Percentiles rank a stretch among this genome's conserved stretches.
These are phyloP conservation scores for Lachnellula willkommii DNA, from an alignment of 2,329 filamentous ascomycete species.

Conservation along the genomic window DNA sequence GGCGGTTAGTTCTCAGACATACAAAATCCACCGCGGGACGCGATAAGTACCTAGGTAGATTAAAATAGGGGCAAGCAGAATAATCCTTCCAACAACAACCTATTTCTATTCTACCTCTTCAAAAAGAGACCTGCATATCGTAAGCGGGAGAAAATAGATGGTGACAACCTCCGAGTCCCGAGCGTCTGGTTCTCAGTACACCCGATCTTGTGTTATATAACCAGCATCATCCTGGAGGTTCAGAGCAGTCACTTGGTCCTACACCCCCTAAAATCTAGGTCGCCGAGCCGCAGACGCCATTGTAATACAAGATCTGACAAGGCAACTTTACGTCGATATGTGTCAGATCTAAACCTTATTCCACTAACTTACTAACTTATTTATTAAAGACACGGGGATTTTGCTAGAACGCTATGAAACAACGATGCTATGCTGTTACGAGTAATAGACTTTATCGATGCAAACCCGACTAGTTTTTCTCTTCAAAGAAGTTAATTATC, in stretches of 20 bases:
- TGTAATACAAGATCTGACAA: slow-evolving; percentile 4
- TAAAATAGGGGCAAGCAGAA: neutral
- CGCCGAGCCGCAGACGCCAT: neutral
- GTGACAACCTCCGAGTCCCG: slow-evolving; percentile 1
- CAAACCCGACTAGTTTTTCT: neutral
- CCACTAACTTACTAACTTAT: neutral
- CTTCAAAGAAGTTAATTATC: too few relatives aligned
- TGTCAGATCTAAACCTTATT: neutral
- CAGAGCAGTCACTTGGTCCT: neutral
- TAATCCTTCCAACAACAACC: neutral
- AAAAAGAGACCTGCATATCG: neutral
- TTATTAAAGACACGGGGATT: neutral
- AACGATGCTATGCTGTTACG: neutral
- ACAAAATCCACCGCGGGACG: too few relatives aligned
- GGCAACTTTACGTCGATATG: neutral
- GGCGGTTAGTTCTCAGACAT: neutral
- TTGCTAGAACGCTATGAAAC: neutral
- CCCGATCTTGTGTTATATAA: slow-evolving; percentile 9
- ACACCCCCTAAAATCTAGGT: neutral
- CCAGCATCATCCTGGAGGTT: slow-evolving; percentile 7
- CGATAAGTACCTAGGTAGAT: too few relatives aligned
- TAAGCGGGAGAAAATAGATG: neutral
- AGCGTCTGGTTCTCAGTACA: slow-evolving; percentile 2
- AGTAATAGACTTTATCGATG: neutral
- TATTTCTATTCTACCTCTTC: neutral